A percentile compares a stretch with the other conserved stretches of the same genome.
phyloP scores from a whole-genome alignment of 306 rosid genomes.

The Oemleria cerasiformis region DNA sequence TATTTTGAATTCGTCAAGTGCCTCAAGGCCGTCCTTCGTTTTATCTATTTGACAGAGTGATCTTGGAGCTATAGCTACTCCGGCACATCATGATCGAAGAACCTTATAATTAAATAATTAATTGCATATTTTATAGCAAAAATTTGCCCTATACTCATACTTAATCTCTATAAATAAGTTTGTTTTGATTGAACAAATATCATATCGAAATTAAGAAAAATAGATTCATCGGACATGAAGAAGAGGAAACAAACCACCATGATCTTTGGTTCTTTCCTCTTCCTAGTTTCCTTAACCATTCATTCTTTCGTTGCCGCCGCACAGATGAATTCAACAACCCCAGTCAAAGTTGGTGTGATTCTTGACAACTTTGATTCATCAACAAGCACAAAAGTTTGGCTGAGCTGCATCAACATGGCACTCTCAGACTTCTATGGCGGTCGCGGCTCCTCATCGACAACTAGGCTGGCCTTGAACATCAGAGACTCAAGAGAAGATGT shows the following conservation, averaged over 20 bases:
- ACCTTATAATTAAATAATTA: constrained; percentile 1
- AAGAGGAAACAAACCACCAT: neutral
- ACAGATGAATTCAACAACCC: constrained; percentile 4
- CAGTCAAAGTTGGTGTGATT: constrained; percentile 29
- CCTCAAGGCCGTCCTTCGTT: too few relatives aligned
- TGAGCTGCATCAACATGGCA: constrained; percentile 30
- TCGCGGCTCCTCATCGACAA: neutral
- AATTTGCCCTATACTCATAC: neutral
- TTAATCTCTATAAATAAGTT: neutral
- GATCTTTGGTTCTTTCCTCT: neutral
- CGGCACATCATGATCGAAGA: neutral
- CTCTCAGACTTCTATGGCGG: constrained; percentile 26
- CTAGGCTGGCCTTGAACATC: constrained; percentile 19
- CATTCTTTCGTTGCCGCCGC: neutral
- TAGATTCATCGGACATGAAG: neutral
- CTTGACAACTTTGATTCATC: constrained; percentile 16
- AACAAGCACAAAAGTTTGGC: constrained; percentile 19
- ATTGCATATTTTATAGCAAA: too few relatives aligned
- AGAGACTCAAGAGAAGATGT: constrained; percentile 10
- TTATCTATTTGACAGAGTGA: neutral
- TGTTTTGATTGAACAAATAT: neutral
- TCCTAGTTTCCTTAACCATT: neutral
- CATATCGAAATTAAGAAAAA: neutral
- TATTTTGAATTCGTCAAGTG: too few relatives aligned
- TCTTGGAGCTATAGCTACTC: neutral